Conservation (phyloP, 345 rosid genomes). For the Adansonia digitata region DNA sequence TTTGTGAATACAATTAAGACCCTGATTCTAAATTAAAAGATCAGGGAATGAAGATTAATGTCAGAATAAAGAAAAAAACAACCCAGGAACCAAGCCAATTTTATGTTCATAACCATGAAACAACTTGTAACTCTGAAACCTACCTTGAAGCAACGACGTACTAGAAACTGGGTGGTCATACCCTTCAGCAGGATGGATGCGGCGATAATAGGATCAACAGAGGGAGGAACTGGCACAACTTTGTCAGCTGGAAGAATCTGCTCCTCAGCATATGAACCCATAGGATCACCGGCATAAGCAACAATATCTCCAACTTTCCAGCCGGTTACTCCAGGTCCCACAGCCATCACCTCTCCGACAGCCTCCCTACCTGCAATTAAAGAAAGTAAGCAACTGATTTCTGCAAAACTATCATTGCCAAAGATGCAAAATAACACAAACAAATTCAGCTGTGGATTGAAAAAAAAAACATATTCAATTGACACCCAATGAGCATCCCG, state of each 20-base stretch:
- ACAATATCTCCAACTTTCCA: conserved; percentile 79
- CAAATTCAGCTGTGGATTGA: too few relatives aligned
- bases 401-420: not conserved
- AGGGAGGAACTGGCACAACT: conserved; percentile 83
- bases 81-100: too few relatives aligned
- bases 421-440: not conserved
- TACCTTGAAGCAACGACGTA: conserved; percentile 84
- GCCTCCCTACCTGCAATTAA: conserved; percentile 66
- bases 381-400: not conserved
- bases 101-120: too few relatives aligned
- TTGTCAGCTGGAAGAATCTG: conserved; percentile 75
- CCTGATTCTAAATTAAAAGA: not conserved
- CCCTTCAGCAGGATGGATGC: conserved; percentile 85
- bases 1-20: conserved; percentile 4
- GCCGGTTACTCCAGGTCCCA: conserved; percentile 78
- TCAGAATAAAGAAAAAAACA: not conserved
- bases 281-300: conserved; percentile 70
- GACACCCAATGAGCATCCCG: not conserved
- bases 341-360: conserved; percentile 80
- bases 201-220: conserved; percentile 62
- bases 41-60: not conserved
- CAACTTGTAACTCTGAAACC: not conserved
- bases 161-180: conserved; percentile 76
- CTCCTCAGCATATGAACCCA: conserved; percentile 90
- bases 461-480: too few relatives aligned